Evolutionary conservation across 768 basidiomycete genomes (phyloP), one percentile per base, ranked within the genome.

Genomic region (Amanita polypyramis): DNA sequence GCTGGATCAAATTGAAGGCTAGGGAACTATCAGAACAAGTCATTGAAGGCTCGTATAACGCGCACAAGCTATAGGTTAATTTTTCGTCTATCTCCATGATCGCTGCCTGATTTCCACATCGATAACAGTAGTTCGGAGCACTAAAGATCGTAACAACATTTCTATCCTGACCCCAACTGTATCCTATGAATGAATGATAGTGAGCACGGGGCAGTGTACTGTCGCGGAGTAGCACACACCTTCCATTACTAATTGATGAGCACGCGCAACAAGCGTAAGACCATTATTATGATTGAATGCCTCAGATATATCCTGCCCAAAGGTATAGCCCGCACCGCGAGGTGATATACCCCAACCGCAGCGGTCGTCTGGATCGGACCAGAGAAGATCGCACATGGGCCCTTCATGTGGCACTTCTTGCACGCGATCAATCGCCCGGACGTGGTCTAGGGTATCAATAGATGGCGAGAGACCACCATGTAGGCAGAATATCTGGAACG

Each of bases 1-100:
- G 96, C 96, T 61, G 96, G 96, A 70, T 99, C 96, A 68, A 98
- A 99, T 80, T 99, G 96, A 68, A 99, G 78, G 86, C 93, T 98
- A 57, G 12, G 33, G 42, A 37, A 32, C 11, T 34, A 49, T 49
- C 36, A 27, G 30, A 12, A 43, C 11, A 4, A 30, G 30, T 15
- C 12, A 20, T 45, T 19, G 39, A 45, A 27, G 10, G 27, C 37
- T 17, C 29, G 53, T 37, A 25, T 44, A 53, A 19, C n/a, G 77
- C 85, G 44, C 57, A 88, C 87, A 90, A 90, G 70, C 84, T 89
- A 67, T 90, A 91, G 47, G 87, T 88, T 80, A 90, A 73, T 76
- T 92, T 92, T 80, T 92, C 89, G 68, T 99, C 96, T 66, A 99
- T 96, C 67, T 99, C 96, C 83, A 99, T 95, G 65, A 99, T 99